These are phyloP conservation scores for Porphyrellus cyaneotinctus DNA, from an alignment of 768 basidiomycete species.

Conservation along the genomic window DNA sequence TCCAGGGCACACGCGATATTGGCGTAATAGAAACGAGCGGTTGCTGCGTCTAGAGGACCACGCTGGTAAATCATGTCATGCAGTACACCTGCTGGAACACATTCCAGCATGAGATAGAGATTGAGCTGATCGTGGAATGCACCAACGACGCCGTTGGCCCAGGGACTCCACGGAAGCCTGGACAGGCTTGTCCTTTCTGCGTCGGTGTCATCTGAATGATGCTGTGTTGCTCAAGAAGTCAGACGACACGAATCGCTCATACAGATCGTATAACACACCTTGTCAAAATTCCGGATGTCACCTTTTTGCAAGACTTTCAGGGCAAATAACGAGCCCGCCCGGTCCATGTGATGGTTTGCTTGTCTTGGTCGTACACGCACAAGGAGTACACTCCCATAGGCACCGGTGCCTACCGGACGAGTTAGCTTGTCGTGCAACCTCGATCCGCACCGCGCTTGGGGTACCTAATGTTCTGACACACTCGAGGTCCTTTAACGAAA, in stretches of 20 bases:
- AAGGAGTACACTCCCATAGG: slow-evolving; percentile 40
- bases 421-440: slow-evolving; percentile 1
- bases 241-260: neutral
- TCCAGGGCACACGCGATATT: slow-evolving; percentile 50
- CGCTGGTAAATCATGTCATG: slow-evolving; percentile 33
- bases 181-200: slow-evolving; percentile 41
- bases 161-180: slow-evolving; percentile 50
- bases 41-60: slow-evolving; percentile 30
- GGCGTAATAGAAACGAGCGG: slow-evolving; percentile 48
- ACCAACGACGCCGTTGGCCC: slow-evolving; percentile 44
- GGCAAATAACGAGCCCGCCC: slow-evolving; percentile 39
- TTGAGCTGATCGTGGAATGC: slow-evolving; percentile 44
- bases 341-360: slow-evolving; percentile 31
- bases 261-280: no score
- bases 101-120: slow-evolving; percentile 51
- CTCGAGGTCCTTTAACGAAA: slow-evolving; percentile 39
- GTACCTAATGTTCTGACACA: slow-evolving; percentile 41
- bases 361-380: slow-evolving; percentile 34
- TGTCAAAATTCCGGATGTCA: slow-evolving; percentile 30
- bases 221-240: slow-evolving; percentile 14
- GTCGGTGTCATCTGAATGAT: slow-evolving; percentile 31
- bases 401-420: slow-evolving; percentile 36
- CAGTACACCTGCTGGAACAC: slow-evolving; percentile 43
- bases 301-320: slow-evolving; percentile 42
- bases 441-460: neutral